Base-by-base conservation (phyloP, 306 rosid species). In the Phaseolus lunatus region DNA sequence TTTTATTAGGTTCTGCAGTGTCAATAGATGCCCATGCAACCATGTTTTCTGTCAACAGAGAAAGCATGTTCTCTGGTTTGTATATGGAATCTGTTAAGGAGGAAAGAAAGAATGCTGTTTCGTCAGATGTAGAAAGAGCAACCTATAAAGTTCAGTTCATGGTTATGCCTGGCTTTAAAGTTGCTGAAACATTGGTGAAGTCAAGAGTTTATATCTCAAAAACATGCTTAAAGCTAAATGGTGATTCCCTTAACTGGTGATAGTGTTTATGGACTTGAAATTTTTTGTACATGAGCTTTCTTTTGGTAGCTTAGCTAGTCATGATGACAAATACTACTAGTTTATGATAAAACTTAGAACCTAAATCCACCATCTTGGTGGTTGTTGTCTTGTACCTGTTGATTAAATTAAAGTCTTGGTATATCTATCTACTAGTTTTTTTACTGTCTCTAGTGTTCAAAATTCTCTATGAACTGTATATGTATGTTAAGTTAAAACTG, bases 81-180 rank as follows among this genome's bases (percentile, higher is more conserved):
- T 79, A 88, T 74, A 94, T 94, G 97, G 97, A 89, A 84, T 81
- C 91, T 2, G 87, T 87, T 5, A 84, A 67, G 75, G 86, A 85
- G 50, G 88, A 80, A 69, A 80, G 74, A 53, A 79, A 75, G 43
- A 72, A 50, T 26, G 75, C 56, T 29, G 56, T 47, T 58, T 29
- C 35, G 43, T 63, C 73, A 1, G 80, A 61, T 4, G 80, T 76
- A 82, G 80, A 70, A 33, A 47, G 27, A 37, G 73, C 54, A 1
- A 19, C 11, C 11, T 67, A n/a, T 47, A 69, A 61, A 61, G 97
- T 91, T 71, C 91, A 87, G 89, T 89, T 94, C 61, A 89, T 88
- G 94, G 87, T 91, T 71, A 84, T 85, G 90, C 98, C 97, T 3
- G 98, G 97, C 62, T 87, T 94, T 76, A 73, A 62, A 80, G 61